These are phyloP conservation scores for Myriosclerotinia curreyana DNA, from an alignment of 2,329 filamentous ascomycete genomes.

Conservation along the genomic window DNA sequence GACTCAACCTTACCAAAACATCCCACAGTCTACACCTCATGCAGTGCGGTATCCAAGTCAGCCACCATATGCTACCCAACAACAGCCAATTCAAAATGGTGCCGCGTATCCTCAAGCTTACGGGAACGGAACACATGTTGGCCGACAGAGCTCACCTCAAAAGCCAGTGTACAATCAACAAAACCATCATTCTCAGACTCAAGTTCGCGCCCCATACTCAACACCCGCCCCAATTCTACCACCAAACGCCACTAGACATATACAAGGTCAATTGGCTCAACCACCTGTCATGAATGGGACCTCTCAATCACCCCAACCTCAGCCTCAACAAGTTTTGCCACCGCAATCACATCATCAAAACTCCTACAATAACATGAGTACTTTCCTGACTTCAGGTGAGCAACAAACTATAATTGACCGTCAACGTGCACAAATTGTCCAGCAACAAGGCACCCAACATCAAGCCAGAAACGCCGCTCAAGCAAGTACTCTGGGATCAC, in stretches of 20 bases:
- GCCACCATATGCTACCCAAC: slow-evolving; percentile 33
- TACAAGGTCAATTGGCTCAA: slow-evolving; percentile 28
- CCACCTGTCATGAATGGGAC: slow-evolving; percentile 33
- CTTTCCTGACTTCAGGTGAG: slow-evolving; percentile 38
- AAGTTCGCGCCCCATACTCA: slow-evolving; percentile 29
- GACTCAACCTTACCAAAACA: slow-evolving; percentile 31
- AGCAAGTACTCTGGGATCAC: slow-evolving; percentile 31
- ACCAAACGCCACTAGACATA: slow-evolving; percentile 29
- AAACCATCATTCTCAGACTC: slow-evolving; percentile 28
- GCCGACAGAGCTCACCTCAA: slow-evolving; percentile 37
- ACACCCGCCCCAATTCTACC: slow-evolving; percentile 32
- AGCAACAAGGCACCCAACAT: slow-evolving; percentile 37
- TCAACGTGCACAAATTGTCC: slow-evolving; percentile 40
- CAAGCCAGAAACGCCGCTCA: slow-evolving; percentile 37
- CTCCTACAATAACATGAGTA: slow-evolving; percentile 29
- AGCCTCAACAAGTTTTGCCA: slow-evolving; percentile 15
- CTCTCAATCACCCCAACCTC: slow-evolving; percentile 30
- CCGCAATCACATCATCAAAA: slow-evolving; percentile 16
- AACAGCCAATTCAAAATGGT: slow-evolving; percentile 33
- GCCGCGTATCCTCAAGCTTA: slow-evolving; percentile 33
- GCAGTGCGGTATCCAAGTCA: slow-evolving; percentile 33
- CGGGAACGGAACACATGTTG: slow-evolving; percentile 29
- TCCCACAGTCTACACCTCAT: slow-evolving; percentile 31
- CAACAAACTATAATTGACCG: slow-evolving; percentile 41
- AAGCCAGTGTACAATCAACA: slow-evolving; percentile 36